Conservation (phyloP, 164 flowering plant species). For the Umbilicus rupestris region DNA sequence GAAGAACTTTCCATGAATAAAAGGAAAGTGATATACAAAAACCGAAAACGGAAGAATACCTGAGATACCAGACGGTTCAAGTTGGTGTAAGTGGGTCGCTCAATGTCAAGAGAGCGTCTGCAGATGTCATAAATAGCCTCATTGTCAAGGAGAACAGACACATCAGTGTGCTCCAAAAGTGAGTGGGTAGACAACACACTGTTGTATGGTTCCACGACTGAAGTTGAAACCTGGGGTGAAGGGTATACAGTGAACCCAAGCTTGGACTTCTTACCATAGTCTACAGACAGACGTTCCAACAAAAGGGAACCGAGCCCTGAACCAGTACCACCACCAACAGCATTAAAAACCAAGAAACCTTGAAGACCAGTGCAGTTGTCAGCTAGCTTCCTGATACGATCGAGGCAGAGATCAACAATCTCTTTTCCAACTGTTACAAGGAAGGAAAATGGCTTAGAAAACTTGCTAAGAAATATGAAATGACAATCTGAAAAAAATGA, state of each 20-base stretch:
- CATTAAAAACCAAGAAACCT: constrained; percentile 46
- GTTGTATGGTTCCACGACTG: constrained; percentile 45
- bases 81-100: constrained; percentile 61
- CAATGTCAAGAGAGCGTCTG: constrained; percentile 40
- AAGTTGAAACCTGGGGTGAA: constrained; percentile 47
- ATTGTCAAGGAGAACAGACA: constrained; percentile 32
- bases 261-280: constrained; percentile 34
- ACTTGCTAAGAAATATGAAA: neutral
- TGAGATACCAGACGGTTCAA: constrained; percentile 55
- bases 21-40: neutral
- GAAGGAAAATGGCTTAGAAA: neutral
- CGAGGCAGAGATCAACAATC: constrained; percentile 47
- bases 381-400: constrained; percentile 44
- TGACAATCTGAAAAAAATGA: neutral
- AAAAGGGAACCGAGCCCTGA: constrained; percentile 48
- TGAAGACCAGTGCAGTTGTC: constrained; percentile 58
- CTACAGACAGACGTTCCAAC: constrained; percentile 40
- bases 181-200: constrained; percentile 41
- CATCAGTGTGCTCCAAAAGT: constrained; percentile 40
- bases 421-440: constrained; percentile 36
- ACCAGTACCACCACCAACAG: constrained; percentile 37
- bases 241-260: constrained; percentile 45
- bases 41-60: constrained; percentile 14
- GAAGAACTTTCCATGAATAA: too few relatives aligned
- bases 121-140: constrained; percentile 42